phyloP scores from a whole-genome alignment of 2,329 filamentous ascomycete species.

The Cladophialophora bantiana region DNA sequence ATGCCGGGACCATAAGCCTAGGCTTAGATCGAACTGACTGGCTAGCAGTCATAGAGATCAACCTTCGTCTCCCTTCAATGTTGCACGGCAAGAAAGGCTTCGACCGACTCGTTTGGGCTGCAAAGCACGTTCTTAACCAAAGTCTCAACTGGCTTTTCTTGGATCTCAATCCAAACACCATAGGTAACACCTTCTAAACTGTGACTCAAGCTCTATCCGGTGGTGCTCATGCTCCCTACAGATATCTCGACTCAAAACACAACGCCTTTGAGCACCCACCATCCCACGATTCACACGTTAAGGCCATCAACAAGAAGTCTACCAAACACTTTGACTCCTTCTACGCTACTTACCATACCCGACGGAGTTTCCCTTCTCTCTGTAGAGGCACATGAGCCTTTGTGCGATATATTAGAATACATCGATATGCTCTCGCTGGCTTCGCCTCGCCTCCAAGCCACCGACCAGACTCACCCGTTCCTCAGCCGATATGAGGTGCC shows the following conservation, averaged over 20 bases:
- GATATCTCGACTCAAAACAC: neutral
- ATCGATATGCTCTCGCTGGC: constrained; percentile 61
- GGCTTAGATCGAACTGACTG: neutral
- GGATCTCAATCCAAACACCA: constrained; percentile 14
- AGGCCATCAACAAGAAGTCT: constrained; percentile 41
- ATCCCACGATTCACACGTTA: constrained; percentile 48
- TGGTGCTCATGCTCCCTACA: neutral
- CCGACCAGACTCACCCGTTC: constrained; percentile 31
- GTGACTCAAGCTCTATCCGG: neutral
- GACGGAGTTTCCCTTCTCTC: constrained; percentile 36
- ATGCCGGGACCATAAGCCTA: neutral
- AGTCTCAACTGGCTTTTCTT: constrained; percentile 42
- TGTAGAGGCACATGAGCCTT: constrained; percentile 67
- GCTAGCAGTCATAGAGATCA: constrained; percentile 72
- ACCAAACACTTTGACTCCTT: constrained; percentile 39
- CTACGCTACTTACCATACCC: constrained; percentile 1
- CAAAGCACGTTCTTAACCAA: constrained; percentile 74
- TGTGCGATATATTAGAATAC: constrained; percentile 67
- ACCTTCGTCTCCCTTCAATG: constrained; percentile 79
- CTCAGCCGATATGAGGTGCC: constrained; percentile 45
- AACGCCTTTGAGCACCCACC: constrained; percentile 36
- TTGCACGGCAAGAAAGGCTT: constrained; percentile 83
- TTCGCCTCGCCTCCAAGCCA: constrained; percentile 48
- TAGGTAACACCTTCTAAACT: constrained; percentile 3
- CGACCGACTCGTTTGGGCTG: constrained; percentile 77